phyloP scores from a whole-genome alignment of 1,139 yeast genomes.

The Candida mesenterica region DNA sequence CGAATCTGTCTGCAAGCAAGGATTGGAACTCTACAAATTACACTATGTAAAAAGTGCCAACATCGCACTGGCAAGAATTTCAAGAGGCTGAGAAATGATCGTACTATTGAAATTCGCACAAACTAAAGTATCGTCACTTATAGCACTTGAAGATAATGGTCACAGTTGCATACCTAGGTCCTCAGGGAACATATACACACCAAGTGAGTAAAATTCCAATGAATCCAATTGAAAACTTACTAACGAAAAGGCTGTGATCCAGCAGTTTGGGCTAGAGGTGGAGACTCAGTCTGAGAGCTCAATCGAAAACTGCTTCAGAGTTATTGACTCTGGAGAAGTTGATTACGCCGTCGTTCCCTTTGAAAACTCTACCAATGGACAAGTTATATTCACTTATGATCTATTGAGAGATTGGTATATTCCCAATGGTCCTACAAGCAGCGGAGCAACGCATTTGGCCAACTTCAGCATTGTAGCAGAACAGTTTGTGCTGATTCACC shows the following conservation, averaged over 20 bases:
- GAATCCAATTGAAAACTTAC: constrained; percentile 1
- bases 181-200: constrained; percentile 88
- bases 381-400: constrained; percentile 83
- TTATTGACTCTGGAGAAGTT: constrained; percentile 44
- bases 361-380: constrained; percentile 94
- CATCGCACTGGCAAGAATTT: too few relatives aligned
- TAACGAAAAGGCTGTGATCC: constrained; percentile 65
- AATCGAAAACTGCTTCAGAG: constrained; percentile 65
- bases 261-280: constrained; percentile 49
- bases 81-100: too few relatives aligned
- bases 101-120: too few relatives aligned
- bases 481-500: constrained; percentile 80
- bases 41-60: too few relatives aligned
- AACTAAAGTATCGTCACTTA: too few relatives aligned
- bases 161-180: constrained; percentile 77
- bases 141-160: too few relatives aligned
- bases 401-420: constrained; percentile 66
- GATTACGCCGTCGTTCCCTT: constrained; percentile 85
- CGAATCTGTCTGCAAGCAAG: too few relatives aligned
- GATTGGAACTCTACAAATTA: too few relatives aligned
- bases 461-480: constrained; percentile 64
- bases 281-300: constrained; percentile 44
- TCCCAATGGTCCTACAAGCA: constrained; percentile 6
- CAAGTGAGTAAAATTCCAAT: constrained; percentile 49
- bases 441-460: constrained; percentile 12